Percentiles rank a stretch among this genome's conserved stretches.
These are phyloP conservation scores for Chlorella sp. DNA, from an alignment of 139 green algal species.

Conservation along the genomic window DNA sequence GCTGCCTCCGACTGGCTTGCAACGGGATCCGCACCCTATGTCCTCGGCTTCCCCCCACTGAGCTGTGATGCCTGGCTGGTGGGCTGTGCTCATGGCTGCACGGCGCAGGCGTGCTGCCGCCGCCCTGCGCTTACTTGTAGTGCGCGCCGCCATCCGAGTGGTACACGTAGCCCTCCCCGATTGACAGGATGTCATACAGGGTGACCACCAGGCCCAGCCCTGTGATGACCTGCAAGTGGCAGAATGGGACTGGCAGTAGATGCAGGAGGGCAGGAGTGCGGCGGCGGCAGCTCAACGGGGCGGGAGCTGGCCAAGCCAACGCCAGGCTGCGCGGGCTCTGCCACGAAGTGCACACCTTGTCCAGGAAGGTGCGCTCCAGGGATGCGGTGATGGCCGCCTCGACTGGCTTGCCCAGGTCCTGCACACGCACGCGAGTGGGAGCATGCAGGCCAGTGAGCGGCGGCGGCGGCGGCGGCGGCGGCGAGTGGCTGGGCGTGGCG, in stretches of 20 bases:
- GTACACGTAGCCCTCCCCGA: conserved; percentile 85
- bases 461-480: not conserved
- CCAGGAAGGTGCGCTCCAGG: conserved; percentile 74
- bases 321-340: not conserved
- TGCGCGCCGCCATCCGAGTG: conserved; percentile 80
- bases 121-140: conserved; percentile 49
- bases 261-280: not conserved
- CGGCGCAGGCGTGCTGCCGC: not conserved
- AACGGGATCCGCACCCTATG: too few species aligned
- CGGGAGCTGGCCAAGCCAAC: not conserved
- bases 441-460: not conserved
- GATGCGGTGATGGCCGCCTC: conserved; percentile 73
- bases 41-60: not conserved
- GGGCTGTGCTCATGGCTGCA: too few species aligned
- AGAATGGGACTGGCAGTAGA: too few species aligned
- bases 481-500: not conserved
- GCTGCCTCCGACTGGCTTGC: not conserved
- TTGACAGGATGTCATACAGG: conserved; percentile 85
- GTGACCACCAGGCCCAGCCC: conserved; percentile 84
- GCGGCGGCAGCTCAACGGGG: not conserved
- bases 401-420: conserved; percentile 70
- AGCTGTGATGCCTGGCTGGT: not conserved
- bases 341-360: conserved; percentile 32
- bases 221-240: conserved; percentile 53
- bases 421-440: not conserved